A percentile compares a stretch with the other conserved stretches of the same genome.
These are phyloP conservation scores for Didymella glomerata DNA, from an alignment of 2,329 filamentous ascomycete genomes.

Conservation along the genomic window DNA sequence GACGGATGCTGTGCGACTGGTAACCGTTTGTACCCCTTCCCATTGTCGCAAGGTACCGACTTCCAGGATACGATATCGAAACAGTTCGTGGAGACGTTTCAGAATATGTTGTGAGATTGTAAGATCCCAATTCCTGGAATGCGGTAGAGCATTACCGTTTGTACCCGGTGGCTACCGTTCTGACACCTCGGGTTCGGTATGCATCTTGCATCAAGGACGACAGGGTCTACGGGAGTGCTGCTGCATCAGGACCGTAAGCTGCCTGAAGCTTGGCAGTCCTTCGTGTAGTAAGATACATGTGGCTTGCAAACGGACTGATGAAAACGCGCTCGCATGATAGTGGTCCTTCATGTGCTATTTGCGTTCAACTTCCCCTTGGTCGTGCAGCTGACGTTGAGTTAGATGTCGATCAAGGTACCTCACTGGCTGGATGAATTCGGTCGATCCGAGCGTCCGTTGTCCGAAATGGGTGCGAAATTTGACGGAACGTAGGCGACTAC, in stretches of 20 bases:
- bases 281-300: constrained; percentile 8
- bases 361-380: constrained; percentile 17
- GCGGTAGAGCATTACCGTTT: constrained; percentile 8
- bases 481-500: constrained; percentile 18
- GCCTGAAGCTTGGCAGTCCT: constrained; percentile 14
- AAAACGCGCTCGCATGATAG: constrained; percentile 5
- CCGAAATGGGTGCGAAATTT: constrained; percentile 20
- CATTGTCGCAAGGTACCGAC: constrained; percentile 10
- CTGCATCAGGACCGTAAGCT: background rate
- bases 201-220: constrained; percentile 6
- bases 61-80: constrained; percentile 8
- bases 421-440: constrained; percentile 17
- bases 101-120: constrained; percentile 13
- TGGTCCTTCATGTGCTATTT: constrained; percentile 16
- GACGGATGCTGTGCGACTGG: constrained; percentile 13
- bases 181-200: constrained; percentile 8
- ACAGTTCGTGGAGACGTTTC: constrained; percentile 18
- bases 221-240: constrained; percentile 7
- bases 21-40: constrained; percentile 3
- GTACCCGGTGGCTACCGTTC: constrained; percentile 1
- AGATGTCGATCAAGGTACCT: constrained; percentile 7
- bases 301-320: constrained; percentile 6
- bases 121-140: constrained; percentile 15
- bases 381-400: constrained; percentile 18
- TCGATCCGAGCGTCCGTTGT: constrained; percentile 11